phyloP scores from a whole-genome alignment of 208 protist genomes.

The Trichomonas tenax region DNA sequence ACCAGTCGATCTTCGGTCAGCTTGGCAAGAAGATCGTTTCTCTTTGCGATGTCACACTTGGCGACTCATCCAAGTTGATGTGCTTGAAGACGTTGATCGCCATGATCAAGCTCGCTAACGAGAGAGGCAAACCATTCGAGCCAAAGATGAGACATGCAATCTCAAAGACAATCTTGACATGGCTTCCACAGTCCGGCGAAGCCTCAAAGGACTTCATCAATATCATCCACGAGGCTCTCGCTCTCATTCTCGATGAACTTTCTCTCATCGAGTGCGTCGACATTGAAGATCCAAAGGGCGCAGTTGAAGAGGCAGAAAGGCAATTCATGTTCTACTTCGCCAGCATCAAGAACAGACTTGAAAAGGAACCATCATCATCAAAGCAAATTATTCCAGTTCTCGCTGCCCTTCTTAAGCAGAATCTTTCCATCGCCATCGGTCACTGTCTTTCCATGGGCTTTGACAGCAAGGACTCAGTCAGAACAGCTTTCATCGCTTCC shows the following conservation, averaged over 20 bases:
- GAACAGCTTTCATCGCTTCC: not conserved
- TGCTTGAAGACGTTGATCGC: not conserved
- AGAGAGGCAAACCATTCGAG: not conserved
- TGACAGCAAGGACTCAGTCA: not conserved
- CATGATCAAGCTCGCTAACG: not conserved
- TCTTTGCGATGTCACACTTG: not conserved
- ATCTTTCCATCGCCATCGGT: not conserved
- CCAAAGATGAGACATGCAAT: not conserved
- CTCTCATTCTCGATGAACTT: not conserved
- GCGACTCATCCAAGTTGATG: not conserved
- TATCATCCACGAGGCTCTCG: not conserved
- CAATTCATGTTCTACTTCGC: not conserved
- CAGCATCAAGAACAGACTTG: not conserved
- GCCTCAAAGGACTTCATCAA: not conserved
- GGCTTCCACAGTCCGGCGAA: not conserved
- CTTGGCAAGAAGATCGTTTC: not conserved
- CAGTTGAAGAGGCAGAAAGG: not conserved
- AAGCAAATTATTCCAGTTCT: not conserved
- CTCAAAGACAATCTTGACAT: not conserved
- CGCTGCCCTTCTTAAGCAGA: not conserved
- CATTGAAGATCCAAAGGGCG: not conserved
- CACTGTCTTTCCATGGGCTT: conserved; percentile 2
- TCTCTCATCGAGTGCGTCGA: not conserved
- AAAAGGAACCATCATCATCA: not conserved
- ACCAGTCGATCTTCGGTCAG: not conserved